phyloP scores from a whole-genome alignment of 495 filamentous ascomycete species.

The Hyaloscypha hepaticicola region DNA sequence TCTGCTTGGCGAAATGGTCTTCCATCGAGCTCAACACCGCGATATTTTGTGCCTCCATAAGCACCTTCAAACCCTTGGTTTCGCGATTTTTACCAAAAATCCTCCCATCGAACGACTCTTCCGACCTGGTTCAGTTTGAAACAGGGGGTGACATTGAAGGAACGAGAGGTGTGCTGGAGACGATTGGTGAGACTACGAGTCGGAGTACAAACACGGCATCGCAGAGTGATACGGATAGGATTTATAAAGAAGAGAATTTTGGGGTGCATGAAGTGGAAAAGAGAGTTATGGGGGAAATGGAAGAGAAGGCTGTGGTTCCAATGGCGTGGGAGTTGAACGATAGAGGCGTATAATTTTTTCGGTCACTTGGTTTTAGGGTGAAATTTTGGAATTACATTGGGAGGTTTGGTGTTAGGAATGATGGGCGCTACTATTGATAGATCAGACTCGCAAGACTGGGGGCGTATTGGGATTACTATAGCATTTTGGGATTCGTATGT shows the following conservation, averaged over 20 bases:
- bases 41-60: slow-evolving; percentile 56
- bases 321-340: no score
- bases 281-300: neutral
- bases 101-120: neutral
- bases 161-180: neutral
- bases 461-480: no score
- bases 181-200: neutral
- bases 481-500: no score
- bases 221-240: neutral
- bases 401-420: no score
- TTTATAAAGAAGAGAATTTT: neutral
- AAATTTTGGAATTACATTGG: no score
- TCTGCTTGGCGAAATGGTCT: slow-evolving; percentile 58
- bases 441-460: neutral
- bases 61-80: slow-evolving; percentile 53
- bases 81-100: slow-evolving; percentile 32
- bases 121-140: neutral
- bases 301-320: neutral
- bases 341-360: no score
- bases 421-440: neutral
- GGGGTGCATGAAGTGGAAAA: neutral
- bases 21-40: slow-evolving; percentile 56
- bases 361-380: no score
- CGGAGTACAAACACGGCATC: neutral
- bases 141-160: neutral